Percentiles rank a stretch among this genome's conserved stretches.
Conservation (phyloP, 192 early-diverging fungal genomes). For the Rhizophlyctis rosea region DNA sequence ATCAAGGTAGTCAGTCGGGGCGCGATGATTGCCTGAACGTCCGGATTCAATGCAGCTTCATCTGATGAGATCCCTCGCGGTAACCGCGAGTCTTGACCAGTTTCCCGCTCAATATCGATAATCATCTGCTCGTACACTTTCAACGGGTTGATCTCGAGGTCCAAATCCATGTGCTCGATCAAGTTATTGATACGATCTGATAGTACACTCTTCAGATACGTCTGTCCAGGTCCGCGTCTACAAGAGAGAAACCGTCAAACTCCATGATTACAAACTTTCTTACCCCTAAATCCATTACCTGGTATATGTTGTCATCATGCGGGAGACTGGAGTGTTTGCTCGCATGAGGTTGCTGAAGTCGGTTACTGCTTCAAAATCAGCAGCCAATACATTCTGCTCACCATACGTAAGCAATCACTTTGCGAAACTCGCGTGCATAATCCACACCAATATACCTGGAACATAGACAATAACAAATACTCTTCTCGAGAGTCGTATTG, state of each 20-base stretch:
- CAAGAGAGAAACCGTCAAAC: no score
- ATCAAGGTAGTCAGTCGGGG: constrained; percentile 79
- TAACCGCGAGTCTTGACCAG: constrained; percentile 57
- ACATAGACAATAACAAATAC: constrained; percentile 91
- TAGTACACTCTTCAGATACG: constrained; percentile 82
- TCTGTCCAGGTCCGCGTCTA: constrained; percentile 89
- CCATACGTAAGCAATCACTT: neutral
- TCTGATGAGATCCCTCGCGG: constrained; percentile 79
- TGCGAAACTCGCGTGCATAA: neutral
- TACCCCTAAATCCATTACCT: no score
- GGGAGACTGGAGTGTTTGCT: constrained; percentile 94
- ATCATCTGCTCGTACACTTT: constrained; percentile 89
- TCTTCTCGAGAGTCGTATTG: constrained; percentile 97
- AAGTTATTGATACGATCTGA: constrained; percentile 77
- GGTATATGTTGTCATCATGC: constrained; percentile 98
- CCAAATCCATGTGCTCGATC: constrained; percentile 75
- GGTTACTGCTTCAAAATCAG: constrained; percentile 89
- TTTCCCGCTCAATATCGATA: constrained; percentile 67
- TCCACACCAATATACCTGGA: no score
- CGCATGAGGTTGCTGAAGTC: constrained; percentile 86
- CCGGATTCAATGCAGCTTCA: constrained; percentile 71
- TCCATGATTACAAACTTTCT: neutral
- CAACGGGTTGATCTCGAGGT: constrained; percentile 93
- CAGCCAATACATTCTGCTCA: constrained; percentile 77
- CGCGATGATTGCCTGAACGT: constrained; percentile 81